Conservation (phyloP, 495 filamentous ascomycete species). For the Penicillium paxilli region DNA sequence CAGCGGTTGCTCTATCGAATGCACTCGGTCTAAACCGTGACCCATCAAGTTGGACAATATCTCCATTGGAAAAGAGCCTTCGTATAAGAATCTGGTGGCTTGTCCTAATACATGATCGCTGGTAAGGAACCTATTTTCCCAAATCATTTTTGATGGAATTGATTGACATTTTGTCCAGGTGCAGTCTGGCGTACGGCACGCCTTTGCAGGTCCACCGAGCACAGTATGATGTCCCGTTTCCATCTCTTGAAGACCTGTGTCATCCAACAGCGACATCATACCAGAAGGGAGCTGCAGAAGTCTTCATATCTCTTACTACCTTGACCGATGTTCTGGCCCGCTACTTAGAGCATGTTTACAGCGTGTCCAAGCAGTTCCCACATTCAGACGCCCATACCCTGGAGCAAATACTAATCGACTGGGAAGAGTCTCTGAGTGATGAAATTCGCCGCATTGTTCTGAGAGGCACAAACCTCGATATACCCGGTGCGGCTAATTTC, state of each 20-base stretch:
- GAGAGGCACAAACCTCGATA: constrained; percentile 17
- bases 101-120: constrained; percentile 41
- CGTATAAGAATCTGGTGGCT: constrained; percentile 40
- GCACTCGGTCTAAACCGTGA: constrained; percentile 38
- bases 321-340: constrained; percentile 40
- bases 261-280: not conserved
- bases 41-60: constrained; percentile 33
- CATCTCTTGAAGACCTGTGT: constrained; percentile 18
- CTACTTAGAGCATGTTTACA: constrained; percentile 38
- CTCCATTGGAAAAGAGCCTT: constrained; percentile 30
- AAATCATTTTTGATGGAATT: not conserved
- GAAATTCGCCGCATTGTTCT: constrained; percentile 24
- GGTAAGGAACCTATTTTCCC: constrained; percentile 17
- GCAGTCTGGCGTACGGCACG: constrained; percentile 38
- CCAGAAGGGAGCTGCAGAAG: constrained; percentile 17
- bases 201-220: constrained; percentile 30
- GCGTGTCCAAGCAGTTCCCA: constrained; percentile 11
- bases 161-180: constrained; percentile 14
- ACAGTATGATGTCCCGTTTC: constrained; percentile 42
- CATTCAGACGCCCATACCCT: constrained; percentile 10
- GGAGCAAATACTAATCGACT: constrained; percentile 23
- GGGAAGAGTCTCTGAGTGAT: constrained; percentile 24
- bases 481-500: constrained; percentile 36
- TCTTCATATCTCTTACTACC: constrained; percentile 37
- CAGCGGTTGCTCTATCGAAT: constrained; percentile 34